These are phyloP conservation scores for Fomitopsis palustris DNA, from an alignment of 1,284 basidiomycete species.

Conservation along the genomic window DNA sequence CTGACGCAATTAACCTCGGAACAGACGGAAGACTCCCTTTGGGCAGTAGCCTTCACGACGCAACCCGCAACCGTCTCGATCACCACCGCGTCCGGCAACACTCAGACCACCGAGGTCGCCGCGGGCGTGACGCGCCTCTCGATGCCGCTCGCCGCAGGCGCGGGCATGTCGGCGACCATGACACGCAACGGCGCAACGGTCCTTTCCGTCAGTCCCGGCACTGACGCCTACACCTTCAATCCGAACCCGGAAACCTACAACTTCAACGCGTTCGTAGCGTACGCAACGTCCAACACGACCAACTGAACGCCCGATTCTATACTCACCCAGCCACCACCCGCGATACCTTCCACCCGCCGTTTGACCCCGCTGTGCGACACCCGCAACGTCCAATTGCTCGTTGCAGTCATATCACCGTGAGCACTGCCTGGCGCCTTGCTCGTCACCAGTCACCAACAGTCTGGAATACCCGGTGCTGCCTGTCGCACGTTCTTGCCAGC, in stretches of 20 bases:
- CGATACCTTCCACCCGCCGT: neutral
- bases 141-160: conserved; percentile 53
- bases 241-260: conserved; percentile 54
- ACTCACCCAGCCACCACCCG: neutral
- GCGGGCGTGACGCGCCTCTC: conserved; percentile 68
- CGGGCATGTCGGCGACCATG: conserved; percentile 58
- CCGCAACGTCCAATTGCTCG: neutral
- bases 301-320: neutral
- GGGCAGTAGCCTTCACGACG: conserved; percentile 67
- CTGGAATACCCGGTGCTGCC: conserved; percentile 2
- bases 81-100: conserved; percentile 40
- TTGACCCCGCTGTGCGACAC: neutral
- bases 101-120: conserved; percentile 46
- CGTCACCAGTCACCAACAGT: neutral
- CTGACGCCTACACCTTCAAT: conserved; percentile 45
- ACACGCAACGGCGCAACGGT: conserved; percentile 49
- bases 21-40: conserved; percentile 52
- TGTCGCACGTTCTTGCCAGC: neutral
- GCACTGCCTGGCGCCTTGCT: neutral
- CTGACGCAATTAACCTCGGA: neutral
- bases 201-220: conserved; percentile 44
- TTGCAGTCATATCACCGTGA: neutral
- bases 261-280: conserved; percentile 60
- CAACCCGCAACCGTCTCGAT: conserved; percentile 50
- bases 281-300: conserved; percentile 8